Percentiles rank a stretch among this genome's conserved stretches.
phyloP scores from a whole-genome alignment of 257 asterid genomes.

The Voacanga thouarsii region DNA sequence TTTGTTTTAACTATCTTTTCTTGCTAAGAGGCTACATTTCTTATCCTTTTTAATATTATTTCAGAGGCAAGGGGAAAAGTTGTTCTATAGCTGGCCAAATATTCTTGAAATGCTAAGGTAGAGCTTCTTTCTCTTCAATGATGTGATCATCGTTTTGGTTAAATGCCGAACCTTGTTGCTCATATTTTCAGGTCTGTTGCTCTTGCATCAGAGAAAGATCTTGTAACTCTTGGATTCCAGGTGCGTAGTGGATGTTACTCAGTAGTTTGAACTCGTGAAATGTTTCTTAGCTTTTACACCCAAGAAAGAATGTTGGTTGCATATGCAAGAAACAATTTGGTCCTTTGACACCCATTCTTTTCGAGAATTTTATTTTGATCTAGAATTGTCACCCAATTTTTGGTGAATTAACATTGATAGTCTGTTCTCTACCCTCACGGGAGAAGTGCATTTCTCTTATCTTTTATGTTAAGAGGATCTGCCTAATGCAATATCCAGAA shows the following conservation, averaged over 20 bases:
- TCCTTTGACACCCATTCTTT: neutral
- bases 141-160: conserved; percentile 10
- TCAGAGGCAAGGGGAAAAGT: conserved; percentile 97
- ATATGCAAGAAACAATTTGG: no score
- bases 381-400: neutral
- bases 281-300: neutral
- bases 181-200: conserved; percentile 78
- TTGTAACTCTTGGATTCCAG: conserved; percentile 93
- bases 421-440: neutral
- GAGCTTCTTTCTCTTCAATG: conserved; percentile 15
- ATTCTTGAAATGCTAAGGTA: conserved; percentile 88
- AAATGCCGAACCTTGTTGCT: conserved; percentile 17
- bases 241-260: conserved; percentile 35
- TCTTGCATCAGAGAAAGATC: conserved; percentile 82
- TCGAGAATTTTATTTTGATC: neutral
- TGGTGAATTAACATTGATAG: neutral
- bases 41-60: conserved; percentile 22
- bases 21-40: conserved; percentile 18
- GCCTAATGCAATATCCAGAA: neutral
- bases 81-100: conserved; percentile 82
- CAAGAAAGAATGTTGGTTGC: neutral
- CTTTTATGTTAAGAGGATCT: neutral
- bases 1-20: conserved; percentile 6
- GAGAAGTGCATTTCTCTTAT: neutral
- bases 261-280: neutral